Conservation (phyloP, 1,284 basidiomycete species). For the Cryptococcus sp. region DNA sequence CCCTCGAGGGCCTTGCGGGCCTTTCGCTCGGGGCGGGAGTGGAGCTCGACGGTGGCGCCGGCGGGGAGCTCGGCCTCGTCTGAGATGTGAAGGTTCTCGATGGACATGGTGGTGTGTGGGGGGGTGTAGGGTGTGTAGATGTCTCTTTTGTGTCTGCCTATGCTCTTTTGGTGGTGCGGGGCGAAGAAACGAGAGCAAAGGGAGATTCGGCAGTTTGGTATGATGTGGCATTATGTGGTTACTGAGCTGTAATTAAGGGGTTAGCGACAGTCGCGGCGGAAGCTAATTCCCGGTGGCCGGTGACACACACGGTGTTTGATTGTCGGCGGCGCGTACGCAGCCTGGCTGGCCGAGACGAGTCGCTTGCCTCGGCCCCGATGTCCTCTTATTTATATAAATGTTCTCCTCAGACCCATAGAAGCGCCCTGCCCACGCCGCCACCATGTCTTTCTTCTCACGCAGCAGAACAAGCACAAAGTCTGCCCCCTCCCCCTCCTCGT, state of each 20-base stretch:
- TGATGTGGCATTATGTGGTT: conserved; percentile 8
- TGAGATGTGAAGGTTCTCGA: conserved; percentile 57
- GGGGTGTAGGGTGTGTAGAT: conserved; percentile 43
- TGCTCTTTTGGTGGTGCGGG: neutral
- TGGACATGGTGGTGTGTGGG: conserved; percentile 58
- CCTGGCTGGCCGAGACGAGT: neutral
- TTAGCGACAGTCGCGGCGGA: too few relatives aligned
- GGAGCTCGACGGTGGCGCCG: conserved; percentile 85
- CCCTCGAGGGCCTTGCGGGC: conserved; percentile 79
- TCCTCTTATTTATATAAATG: too few relatives aligned
- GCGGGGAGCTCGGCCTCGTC: conserved; percentile 62
- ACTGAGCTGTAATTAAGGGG: neutral
- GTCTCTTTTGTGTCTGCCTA: neutral
- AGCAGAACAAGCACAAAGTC: neutral
- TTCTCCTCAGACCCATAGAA: too few relatives aligned
- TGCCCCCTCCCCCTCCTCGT: conserved; percentile 24
- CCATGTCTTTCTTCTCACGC: conserved; percentile 21
- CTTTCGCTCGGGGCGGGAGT: conserved; percentile 87
- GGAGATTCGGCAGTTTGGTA: conserved; percentile 7
- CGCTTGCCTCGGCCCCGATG: too few relatives aligned
- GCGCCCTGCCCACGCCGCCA: conserved; percentile 2
- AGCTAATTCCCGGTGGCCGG: too few relatives aligned
- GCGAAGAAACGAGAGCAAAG: neutral
- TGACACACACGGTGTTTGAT: too few relatives aligned
- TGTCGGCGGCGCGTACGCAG: neutral